Evolutionary conservation across 202 grass and related monocot genomes (phyloP).

Genomic region (Cymbopogon flexuosus): DNA sequence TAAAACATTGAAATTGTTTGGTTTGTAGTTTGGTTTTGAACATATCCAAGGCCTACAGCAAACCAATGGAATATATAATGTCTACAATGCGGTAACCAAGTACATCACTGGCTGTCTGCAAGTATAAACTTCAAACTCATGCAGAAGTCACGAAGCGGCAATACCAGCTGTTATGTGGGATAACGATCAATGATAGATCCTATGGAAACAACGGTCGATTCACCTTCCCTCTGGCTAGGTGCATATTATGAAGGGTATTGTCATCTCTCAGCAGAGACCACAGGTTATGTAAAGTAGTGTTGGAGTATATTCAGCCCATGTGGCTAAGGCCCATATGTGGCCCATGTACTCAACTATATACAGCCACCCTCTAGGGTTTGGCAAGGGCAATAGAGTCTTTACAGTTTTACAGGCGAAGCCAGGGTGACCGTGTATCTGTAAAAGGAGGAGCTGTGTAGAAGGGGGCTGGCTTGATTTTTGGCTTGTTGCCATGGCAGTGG

Average conservation of each 20-base stretch:
- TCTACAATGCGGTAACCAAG: background rate
- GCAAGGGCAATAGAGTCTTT: too few species aligned
- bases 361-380: too few species aligned
- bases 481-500: too few species aligned
- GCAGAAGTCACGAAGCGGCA: background rate
- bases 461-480: too few species aligned
- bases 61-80: background rate
- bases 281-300: background rate
- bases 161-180: background rate
- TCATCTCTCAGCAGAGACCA: background rate
- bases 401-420: too few species aligned
- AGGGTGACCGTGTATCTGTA: too few species aligned
- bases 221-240: background rate
- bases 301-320: too few species aligned
- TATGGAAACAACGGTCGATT: background rate
- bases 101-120: background rate
- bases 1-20: conserved; percentile 16
- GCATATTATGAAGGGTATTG: background rate
- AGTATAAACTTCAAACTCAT: background rate
- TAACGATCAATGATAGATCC: background rate
- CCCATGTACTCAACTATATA: too few species aligned
- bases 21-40: conserved; percentile 5
- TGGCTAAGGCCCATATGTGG: too few species aligned
- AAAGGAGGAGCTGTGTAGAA: too few species aligned
- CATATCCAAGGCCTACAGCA: background rate